Conservation (phyloP, 768 basidiomycete genomes). For the Trametes cubensis region DNA sequence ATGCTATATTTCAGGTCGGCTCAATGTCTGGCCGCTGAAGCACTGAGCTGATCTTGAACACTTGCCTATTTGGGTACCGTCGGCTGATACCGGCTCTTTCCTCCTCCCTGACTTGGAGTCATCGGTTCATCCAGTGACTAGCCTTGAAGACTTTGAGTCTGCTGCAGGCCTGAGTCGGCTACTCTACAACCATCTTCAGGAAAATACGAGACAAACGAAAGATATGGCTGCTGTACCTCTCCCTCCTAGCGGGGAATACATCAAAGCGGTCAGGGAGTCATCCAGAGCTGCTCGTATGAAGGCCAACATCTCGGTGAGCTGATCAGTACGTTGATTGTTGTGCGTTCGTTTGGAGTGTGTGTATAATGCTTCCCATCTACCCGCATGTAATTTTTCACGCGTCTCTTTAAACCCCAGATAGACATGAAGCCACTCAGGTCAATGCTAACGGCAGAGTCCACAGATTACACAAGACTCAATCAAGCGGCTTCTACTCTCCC, state of each 20-base stretch:
- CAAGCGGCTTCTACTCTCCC: constrained; percentile 62
- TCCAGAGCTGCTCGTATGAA: constrained; percentile 49
- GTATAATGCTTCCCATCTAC: background rate
- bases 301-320: constrained; percentile 56
- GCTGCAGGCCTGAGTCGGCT: too few relatives aligned
- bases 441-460: background rate
- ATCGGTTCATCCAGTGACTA: background rate
- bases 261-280: constrained; percentile 57
- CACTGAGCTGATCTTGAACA: constrained; percentile 4
- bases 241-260: constrained; percentile 50
- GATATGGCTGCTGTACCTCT: constrained; percentile 12
- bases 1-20: too few relatives aligned
- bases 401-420: background rate
- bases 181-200: too few relatives aligned
- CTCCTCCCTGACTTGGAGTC: background rate
- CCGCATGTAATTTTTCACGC: background rate
- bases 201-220: background rate
- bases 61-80: constrained; percentile 1
- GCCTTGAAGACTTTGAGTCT: too few relatives aligned
- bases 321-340: background rate
- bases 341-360: too few relatives aligned
- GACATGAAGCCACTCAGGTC: background rate
- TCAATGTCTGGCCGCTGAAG: too few relatives aligned
- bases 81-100: background rate
- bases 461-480: constrained; percentile 65